These are phyloP conservation scores for Cokeromyces recurvatus DNA, from an alignment of 371 early-diverging fungal genomes.

Conservation along the genomic window DNA sequence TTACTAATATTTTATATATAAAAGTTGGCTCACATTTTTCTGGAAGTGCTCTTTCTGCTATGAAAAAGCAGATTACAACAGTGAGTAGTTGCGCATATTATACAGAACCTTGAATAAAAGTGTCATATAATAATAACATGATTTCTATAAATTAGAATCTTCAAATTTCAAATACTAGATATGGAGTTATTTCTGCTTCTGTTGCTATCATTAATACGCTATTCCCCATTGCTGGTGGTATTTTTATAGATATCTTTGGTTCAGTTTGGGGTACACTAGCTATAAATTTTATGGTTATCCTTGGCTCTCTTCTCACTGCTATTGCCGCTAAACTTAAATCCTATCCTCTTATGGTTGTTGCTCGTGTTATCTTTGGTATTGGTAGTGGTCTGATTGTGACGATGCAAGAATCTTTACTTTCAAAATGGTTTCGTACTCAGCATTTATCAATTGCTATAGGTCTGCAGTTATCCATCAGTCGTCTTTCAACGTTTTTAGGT, in stretches of 20 bases:
- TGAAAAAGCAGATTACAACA: conserved; percentile 19
- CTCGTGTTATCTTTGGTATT: conserved; percentile 51
- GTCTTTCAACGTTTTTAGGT: conserved; percentile 47
- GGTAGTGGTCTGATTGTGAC: conserved; percentile 53
- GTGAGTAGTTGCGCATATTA: neutral
- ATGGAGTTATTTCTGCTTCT: conserved; percentile 46
- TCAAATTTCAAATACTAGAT: conserved; percentile 42
- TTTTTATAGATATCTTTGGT: conserved; percentile 48
- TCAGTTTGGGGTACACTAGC: conserved; percentile 44
- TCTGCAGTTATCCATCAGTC: conserved; percentile 50
- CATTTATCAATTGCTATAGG: conserved; percentile 37
- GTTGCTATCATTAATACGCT: conserved; percentile 52
- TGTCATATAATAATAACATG: neutral
- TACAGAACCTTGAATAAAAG: too few species aligned
- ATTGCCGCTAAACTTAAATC: conserved; percentile 33
- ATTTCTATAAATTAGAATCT: conserved; percentile 22
- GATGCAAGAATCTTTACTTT: conserved; percentile 54
- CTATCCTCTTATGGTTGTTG: conserved; percentile 42
- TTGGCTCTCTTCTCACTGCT: conserved; percentile 46
- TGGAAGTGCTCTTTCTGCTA: conserved; percentile 34
- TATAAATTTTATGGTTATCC: conserved; percentile 34
- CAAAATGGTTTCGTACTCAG: conserved; percentile 53
- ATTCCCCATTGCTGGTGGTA: conserved; percentile 49
- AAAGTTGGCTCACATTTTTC: conserved; percentile 39
- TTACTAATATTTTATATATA: neutral